Percentiles rank a stretch among this genome's conserved stretches.
Conservation (phyloP, 2,329 filamentous ascomycete genomes). For the Rhinocladiella mackenziei region DNA sequence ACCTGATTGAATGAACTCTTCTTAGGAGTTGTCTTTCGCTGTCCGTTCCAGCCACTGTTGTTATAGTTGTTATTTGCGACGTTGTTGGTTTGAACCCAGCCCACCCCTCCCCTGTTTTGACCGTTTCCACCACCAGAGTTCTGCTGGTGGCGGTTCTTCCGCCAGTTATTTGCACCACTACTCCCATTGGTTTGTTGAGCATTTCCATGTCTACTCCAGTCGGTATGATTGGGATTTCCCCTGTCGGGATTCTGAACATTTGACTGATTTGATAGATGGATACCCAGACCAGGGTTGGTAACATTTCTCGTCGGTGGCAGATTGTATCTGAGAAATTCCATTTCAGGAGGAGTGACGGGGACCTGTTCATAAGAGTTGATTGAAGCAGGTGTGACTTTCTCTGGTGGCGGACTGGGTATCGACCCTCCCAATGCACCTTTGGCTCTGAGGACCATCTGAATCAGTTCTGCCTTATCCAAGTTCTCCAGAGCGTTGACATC, state of each 20-base stretch:
- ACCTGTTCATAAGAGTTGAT: slow-evolving; percentile 15
- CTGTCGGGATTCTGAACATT: too few relatives aligned
- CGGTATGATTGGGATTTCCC: background rate
- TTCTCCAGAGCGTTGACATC: slow-evolving; percentile 23
- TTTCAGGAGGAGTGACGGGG: slow-evolving; percentile 19
- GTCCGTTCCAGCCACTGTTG: too few relatives aligned
- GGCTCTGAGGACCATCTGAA: slow-evolving; percentile 26
- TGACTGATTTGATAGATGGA: too few relatives aligned
- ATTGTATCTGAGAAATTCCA: slow-evolving; percentile 21
- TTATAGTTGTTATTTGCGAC: too few relatives aligned
- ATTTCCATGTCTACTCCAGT: background rate
- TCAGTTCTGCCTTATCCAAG: slow-evolving; percentile 24
- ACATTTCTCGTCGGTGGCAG: slow-evolving; percentile 16
- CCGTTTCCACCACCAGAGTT: too few relatives aligned
- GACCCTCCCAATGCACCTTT: slow-evolving; percentile 21
- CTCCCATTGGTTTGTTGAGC: too few relatives aligned
- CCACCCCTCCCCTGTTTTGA: too few relatives aligned
- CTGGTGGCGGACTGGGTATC: slow-evolving; percentile 20
- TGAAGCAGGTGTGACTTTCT: slow-evolving; percentile 5
- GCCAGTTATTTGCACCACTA: too few relatives aligned
- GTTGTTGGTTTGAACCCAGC: too few relatives aligned
- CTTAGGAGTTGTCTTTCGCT: too few relatives aligned
- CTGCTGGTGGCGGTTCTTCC: too few relatives aligned
- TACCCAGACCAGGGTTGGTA: slow-evolving; percentile 13
- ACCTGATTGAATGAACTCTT: too few relatives aligned